These are phyloP conservation scores for Tardiomyces digboiensis DNA, from an alignment of 1,139 yeast species.

Conservation along the genomic window DNA sequence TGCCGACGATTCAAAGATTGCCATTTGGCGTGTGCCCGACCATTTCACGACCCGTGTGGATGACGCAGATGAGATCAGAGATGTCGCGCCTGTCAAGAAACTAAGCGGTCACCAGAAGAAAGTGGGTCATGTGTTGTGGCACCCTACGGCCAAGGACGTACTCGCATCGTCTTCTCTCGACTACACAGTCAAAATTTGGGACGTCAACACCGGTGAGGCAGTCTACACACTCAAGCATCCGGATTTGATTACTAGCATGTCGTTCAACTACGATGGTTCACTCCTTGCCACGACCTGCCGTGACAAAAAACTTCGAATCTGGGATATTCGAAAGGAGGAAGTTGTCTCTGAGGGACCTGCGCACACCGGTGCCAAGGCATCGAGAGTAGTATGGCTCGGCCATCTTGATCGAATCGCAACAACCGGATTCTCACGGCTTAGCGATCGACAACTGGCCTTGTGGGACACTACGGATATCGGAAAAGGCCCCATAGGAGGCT, in stretches of 20 bases:
- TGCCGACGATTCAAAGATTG: conserved; percentile 86
- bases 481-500: conserved; percentile 84
- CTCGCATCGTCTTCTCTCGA: conserved; percentile 88
- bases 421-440: conserved; percentile 90
- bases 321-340: conserved; percentile 78
- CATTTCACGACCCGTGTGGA: conserved; percentile 59
- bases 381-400: conserved; percentile 87
- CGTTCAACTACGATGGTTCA: conserved; percentile 85
- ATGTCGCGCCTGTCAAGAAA: conserved; percentile 57
- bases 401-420: conserved; percentile 77
- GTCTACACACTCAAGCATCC: conserved; percentile 71
- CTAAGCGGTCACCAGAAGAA: conserved; percentile 85
- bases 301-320: conserved; percentile 80
- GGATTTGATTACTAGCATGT: conserved; percentile 83
- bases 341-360: conserved; percentile 78
- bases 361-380: conserved; percentile 86
- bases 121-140: conserved; percentile 88
- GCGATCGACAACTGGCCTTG: conserved; percentile 91
- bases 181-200: conserved; percentile 87
- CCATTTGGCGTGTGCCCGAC: conserved; percentile 80
- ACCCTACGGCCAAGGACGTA: conserved; percentile 80
- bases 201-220: conserved; percentile 64
- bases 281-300: conserved; percentile 85
- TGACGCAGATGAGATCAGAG: conserved; percentile 56
- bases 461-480: conserved; percentile 77